These are phyloP conservation scores for Phytophthora sojae DNA, from an alignment of 352 stramenopile species.

Conservation along the genomic window DNA sequence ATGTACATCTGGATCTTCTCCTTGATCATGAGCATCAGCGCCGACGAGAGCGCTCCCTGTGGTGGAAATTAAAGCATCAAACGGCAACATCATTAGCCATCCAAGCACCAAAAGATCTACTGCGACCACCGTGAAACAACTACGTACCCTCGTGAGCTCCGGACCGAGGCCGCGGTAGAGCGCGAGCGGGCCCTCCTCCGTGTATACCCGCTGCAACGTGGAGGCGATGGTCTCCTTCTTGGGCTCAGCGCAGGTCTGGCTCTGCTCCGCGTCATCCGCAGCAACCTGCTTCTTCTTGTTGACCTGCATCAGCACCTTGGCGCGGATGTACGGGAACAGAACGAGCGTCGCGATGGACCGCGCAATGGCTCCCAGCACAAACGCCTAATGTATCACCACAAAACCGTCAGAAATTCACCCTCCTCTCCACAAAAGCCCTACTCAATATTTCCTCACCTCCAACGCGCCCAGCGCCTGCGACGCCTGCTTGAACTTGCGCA, in stretches of 20 bases:
- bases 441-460: conserved; percentile 47
- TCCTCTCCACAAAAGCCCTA: neutral
- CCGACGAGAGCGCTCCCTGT: conserved; percentile 95
- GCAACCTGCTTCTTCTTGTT: conserved; percentile 77
- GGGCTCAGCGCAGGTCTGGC: conserved; percentile 16
- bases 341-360: conserved; percentile 95
- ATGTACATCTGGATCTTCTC: conserved; percentile 96
- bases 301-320: conserved; percentile 95
- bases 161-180: conserved; percentile 95
- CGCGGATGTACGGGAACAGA: conserved; percentile 97
- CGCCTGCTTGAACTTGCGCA: conserved; percentile 67
- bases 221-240: conserved; percentile 86
- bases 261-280: conserved; percentile 18
- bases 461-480: conserved; percentile 67
- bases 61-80: neutral
- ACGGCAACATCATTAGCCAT: conserved; percentile 1
- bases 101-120: neutral
- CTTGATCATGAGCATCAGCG: conserved; percentile 98
- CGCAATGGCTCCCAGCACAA: conserved; percentile 94
- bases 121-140: neutral
- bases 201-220: conserved; percentile 80
- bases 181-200: conserved; percentile 85
- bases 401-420: conserved; percentile 9
- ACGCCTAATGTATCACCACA: conserved; percentile 74
- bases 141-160: conserved; percentile 90